phyloP scores from a whole-genome alignment of 73 alveolate species.

The Blepharisma stoltei region DNA sequence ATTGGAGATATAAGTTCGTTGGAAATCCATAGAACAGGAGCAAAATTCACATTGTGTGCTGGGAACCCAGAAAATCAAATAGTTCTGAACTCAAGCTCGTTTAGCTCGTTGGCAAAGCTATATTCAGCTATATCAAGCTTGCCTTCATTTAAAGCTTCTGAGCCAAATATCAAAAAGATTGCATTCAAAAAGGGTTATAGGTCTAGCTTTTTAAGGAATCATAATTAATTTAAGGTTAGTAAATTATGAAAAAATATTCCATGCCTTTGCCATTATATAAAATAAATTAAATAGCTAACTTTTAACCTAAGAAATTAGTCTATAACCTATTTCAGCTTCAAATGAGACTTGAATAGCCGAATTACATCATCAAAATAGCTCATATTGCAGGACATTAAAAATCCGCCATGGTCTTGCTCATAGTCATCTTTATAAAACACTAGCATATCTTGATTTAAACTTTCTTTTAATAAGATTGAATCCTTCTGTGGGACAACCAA shows the following conservation, averaged over 20 bases:
- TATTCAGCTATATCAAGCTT: slow-evolving; percentile 7
- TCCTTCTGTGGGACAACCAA: neutral
- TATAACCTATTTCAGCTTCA: too few relatives aligned
- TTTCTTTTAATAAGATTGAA: neutral
- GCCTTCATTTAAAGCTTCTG: too few relatives aligned
- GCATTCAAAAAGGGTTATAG: too few relatives aligned
- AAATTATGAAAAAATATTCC: too few relatives aligned
- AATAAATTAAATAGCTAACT: too few relatives aligned
- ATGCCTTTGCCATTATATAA: too few relatives aligned
- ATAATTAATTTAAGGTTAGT: too few relatives aligned
- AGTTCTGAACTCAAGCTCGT: neutral
- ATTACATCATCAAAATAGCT: neutral
- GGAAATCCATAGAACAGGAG: slow-evolving; percentile 12
- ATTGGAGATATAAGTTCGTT: neutral
- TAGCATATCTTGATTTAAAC: neutral
- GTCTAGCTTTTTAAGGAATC: too few relatives aligned
- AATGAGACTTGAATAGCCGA: too few relatives aligned
- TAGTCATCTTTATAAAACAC: slow-evolving; percentile 6
- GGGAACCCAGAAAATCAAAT: neutral
- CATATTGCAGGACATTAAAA: neutral
- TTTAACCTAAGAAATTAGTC: too few relatives aligned
- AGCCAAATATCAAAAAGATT: too few relatives aligned
- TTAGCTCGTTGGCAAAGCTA: neutral
- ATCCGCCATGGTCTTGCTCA: neutral
- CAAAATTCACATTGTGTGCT: neutral